Conservation (phyloP, 2,329 filamentous ascomycete genomes). For the Endothia cerciana region DNA sequence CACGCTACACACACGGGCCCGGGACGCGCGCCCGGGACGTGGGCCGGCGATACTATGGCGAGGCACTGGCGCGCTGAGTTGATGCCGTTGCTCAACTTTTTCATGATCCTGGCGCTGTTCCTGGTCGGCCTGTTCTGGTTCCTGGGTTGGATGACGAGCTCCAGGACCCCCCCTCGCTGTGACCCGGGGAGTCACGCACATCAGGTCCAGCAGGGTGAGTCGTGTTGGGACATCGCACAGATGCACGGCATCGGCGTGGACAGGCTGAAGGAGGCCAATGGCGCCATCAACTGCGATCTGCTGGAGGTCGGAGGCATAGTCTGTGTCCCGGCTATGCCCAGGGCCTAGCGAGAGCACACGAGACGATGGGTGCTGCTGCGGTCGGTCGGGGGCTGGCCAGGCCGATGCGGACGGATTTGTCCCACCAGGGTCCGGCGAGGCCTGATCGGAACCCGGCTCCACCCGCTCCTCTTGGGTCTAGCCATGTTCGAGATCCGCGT, state of each 20-base stretch:
- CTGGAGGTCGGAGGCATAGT: constrained; percentile 42
- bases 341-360: background rate
- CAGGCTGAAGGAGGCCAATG: constrained; percentile 50
- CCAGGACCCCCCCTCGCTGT: constrained; percentile 28
- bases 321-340: constrained; percentile 28
- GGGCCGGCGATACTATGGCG: constrained; percentile 29
- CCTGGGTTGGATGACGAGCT: constrained; percentile 39
- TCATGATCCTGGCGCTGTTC: constrained; percentile 55
- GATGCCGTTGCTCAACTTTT: constrained; percentile 62
- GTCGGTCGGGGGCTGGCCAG: no score
- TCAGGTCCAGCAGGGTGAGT: constrained; percentile 50
- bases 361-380: no score
- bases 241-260: constrained; percentile 47
- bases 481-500: background rate
- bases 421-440: background rate
- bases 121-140: constrained; percentile 56
- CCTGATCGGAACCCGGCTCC: background rate
- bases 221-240: constrained; percentile 57
- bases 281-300: constrained; percentile 51
- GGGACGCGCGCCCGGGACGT: constrained; percentile 2
- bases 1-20: background rate
- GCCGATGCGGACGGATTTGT: background rate
- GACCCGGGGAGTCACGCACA: constrained; percentile 41
- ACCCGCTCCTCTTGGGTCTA: background rate
- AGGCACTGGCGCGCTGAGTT: constrained; percentile 56